Evolutionary conservation across 1,284 basidiomycete genomes (phyloP), one percentile per base, ranked within the genome.

Genomic region (Tremellales sp.): DNA sequence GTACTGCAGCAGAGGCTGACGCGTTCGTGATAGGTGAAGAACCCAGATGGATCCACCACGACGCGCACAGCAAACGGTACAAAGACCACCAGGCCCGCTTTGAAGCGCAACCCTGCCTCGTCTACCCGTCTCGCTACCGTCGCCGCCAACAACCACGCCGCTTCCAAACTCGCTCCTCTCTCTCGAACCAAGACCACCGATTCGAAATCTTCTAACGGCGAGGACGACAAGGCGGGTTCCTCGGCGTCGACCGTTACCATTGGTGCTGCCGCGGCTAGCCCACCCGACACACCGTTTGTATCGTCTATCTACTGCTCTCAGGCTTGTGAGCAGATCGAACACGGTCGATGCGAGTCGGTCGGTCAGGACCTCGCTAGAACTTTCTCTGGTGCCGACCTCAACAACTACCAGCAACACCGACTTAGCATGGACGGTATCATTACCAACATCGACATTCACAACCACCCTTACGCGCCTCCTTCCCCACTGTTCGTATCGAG

Each of bases 1-100:
- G 10, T 31, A 31, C 29, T 8, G n/a, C n/a, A n/a, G n/a, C n/a
- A n/a, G 29, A 33, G 8, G 10, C 40, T 23, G 33, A 8, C 40
- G 3, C 1, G 15, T n/a, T n/a, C n/a, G n/a, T 31, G 10, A 8
- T 40, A 72, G 69, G 56, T 72, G 29, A 65, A 63, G 44, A 72
- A 72, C 52, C 57, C 67, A 19, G 69, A 72, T 57, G 69, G 69
- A 2, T 61, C 69, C 4, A 65, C 64, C 10, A 70, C 68, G 8
- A 70, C 64, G 7, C 67, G 67, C 25, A 65, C 53, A 3, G 68
- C 69, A 3, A 65, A 67, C 42, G 69, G 69, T 10, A 54, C 57
- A 33, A 70, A 67, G 51, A 60, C 58, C 1, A 70, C 66, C 4
- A 60, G 65, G 26, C 66, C 67, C 2, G 49, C 44, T 4, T 37